These are phyloP conservation scores for Pterocarpus santalinus DNA, from an alignment of 306 rosid genomes.

Conservation along the genomic window DNA sequence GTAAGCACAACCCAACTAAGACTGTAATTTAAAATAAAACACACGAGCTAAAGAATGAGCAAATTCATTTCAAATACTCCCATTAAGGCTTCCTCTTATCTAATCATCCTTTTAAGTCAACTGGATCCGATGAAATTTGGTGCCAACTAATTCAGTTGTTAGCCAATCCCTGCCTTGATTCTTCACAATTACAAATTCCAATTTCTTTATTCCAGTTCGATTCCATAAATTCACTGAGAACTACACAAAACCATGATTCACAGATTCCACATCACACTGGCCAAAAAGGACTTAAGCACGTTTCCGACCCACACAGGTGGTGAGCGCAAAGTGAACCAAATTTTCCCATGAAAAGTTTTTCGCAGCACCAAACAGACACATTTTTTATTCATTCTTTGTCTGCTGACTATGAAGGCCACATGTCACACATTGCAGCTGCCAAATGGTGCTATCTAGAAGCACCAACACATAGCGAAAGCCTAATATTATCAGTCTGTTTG, in stretches of 20 bases:
- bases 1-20: too few relatives aligned
- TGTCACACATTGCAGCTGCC: constrained; percentile 42
- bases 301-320: constrained; percentile 46
- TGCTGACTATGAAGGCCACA: constrained; percentile 41
- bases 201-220: not conserved
- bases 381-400: constrained; percentile 50
- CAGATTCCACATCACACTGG: constrained; percentile 30
- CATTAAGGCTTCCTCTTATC: constrained; percentile 1
- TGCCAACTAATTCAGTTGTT: constrained; percentile 16
- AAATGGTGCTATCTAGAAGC: constrained; percentile 32
- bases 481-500: not conserved
- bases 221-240: not conserved
- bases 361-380: constrained; percentile 29
- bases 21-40: not conserved
- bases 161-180: constrained; percentile 36
- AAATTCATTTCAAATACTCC: constrained; percentile 49
- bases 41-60: constrained; percentile 35
- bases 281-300: constrained; percentile 37
- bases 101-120: constrained; percentile 37
- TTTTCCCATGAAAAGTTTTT: constrained; percentile 33
- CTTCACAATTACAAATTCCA: not conserved
- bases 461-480: constrained; percentile 33
- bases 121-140: constrained; percentile 18
- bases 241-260: constrained; percentile 33
- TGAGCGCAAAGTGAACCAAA: constrained; percentile 22